A percentile compares a stretch with the other conserved stretches of the same genome.
These are phyloP conservation scores for Tuber borchii DNA, from an alignment of 495 filamentous ascomycete species.

Conservation along the genomic window DNA sequence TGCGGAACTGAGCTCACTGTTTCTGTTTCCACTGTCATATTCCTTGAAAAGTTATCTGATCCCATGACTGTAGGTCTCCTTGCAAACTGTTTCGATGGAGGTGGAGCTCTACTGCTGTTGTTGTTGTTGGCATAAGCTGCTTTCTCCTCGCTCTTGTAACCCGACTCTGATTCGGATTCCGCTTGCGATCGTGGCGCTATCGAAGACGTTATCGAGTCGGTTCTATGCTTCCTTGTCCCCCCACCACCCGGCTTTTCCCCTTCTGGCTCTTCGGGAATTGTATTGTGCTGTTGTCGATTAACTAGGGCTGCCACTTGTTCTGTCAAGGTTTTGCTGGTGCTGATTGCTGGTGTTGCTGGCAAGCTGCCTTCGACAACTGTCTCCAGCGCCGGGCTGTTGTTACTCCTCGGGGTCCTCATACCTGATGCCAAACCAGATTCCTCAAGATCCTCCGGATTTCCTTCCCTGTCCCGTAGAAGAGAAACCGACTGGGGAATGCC, in stretches of 20 bases:
- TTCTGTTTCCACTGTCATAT: constrained; percentile 98
- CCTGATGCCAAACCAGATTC: constrained; percentile 51
- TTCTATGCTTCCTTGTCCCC: constrained; percentile 13
- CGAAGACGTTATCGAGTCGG: constrained; percentile 37
- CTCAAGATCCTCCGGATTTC: constrained; percentile 47
- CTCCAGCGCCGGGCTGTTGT: constrained; percentile 65
- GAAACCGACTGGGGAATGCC: constrained; percentile 46
- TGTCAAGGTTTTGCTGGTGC: constrained; percentile 49
- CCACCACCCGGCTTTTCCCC: constrained; percentile 29
- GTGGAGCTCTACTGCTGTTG: constrained; percentile 42
- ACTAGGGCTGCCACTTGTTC: constrained; percentile 48
- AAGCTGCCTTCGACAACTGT: constrained; percentile 90
- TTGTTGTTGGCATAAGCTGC: constrained; percentile 28
- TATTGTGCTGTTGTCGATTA: constrained; percentile 31
- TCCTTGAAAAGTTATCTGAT: constrained; percentile 66
- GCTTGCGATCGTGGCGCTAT: constrained; percentile 41
- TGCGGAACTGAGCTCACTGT: constrained; percentile 88
- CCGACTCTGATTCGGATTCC: constrained; percentile 43
- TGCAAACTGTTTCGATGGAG: constrained; percentile 47
- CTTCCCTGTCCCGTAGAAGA: constrained; percentile 32
- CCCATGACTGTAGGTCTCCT: constrained; percentile 49
- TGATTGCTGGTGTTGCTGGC: constrained; percentile 61
- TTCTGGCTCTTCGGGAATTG: constrained; percentile 34
- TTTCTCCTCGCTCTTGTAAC: constrained; percentile 40
- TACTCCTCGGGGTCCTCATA: constrained; percentile 63